phyloP scores from a whole-genome alignment of 805 yeast genomes.

The Tetrapisispora arboricola region DNA sequence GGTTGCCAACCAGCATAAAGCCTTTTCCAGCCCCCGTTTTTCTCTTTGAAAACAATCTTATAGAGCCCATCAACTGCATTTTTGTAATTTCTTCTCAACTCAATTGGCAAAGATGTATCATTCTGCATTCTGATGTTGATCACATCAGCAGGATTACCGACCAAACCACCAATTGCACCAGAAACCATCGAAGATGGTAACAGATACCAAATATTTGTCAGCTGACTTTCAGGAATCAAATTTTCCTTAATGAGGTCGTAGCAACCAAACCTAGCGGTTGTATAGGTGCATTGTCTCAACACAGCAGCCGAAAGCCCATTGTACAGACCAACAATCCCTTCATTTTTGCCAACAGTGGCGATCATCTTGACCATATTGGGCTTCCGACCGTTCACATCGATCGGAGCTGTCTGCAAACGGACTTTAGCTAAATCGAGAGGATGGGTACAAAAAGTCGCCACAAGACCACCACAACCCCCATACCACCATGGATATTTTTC shows the following conservation, averaged over 20 bases:
- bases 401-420: slow-evolving; percentile 65
- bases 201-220: slow-evolving; percentile 48
- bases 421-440: slow-evolving; percentile 85
- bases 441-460: slow-evolving; percentile 61
- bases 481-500: slow-evolving; percentile 44
- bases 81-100: slow-evolving; percentile 58
- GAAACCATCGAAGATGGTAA: slow-evolving; percentile 77
- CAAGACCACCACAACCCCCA: slow-evolving; percentile 61
- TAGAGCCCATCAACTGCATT: slow-evolving; percentile 70
- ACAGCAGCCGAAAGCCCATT: slow-evolving; percentile 76
- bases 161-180: slow-evolving; percentile 75
- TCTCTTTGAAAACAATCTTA: slow-evolving; percentile 34
- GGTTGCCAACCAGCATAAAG: slow-evolving; percentile 70
- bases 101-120: slow-evolving; percentile 58
- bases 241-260: slow-evolving; percentile 66
- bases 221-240: slow-evolving; percentile 31
- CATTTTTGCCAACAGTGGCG: slow-evolving; percentile 24
- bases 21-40: slow-evolving; percentile 49
- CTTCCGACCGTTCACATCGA: slow-evolving; percentile 37
- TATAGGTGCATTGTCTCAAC: slow-evolving; percentile 79
- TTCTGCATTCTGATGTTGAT: slow-evolving; percentile 88
- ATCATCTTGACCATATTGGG: slow-evolving; percentile 51
- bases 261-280: slow-evolving; percentile 79
- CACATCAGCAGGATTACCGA: slow-evolving; percentile 83
- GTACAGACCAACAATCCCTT: slow-evolving; percentile 63